Conservation (phyloP, 179 eudicot genomes). For the Carnegiea gigantea region DNA sequence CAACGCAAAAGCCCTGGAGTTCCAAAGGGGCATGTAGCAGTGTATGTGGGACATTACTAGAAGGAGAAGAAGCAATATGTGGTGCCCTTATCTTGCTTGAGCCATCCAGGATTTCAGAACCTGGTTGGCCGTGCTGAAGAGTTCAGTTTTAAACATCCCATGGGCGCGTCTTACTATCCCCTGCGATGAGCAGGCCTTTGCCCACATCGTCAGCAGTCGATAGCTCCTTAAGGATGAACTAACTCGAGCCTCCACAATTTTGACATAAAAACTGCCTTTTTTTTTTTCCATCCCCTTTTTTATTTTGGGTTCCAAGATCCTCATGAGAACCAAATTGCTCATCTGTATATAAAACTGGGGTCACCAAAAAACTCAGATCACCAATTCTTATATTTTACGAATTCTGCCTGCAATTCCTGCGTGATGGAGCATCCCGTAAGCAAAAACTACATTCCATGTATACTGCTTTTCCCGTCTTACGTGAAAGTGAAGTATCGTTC, state of each 20-base stretch:
- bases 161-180: slow-evolving; percentile 44
- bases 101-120: slow-evolving; percentile 39
- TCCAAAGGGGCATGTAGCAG: slow-evolving; percentile 46
- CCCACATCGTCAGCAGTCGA: not conserved
- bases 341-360: not conserved
- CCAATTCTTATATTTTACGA: not conserved
- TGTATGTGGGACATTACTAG: slow-evolving; percentile 45
- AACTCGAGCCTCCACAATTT: not conserved
- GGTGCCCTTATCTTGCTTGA: slow-evolving; percentile 47
- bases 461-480: too few relatives aligned
- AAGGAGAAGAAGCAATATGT: slow-evolving; percentile 39
- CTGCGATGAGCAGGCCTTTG: slow-evolving; percentile 33
- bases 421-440: not conserved
- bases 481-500: not conserved
- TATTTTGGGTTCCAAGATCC: not conserved
- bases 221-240: slow-evolving; percentile 1
- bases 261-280: too few relatives aligned
- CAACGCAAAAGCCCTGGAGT: slow-evolving; percentile 31
- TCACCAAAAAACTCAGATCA: not conserved
- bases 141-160: slow-evolving; percentile 38
- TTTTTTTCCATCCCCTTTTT: not conserved
- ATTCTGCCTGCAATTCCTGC: not conserved
- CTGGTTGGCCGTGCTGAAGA: slow-evolving; percentile 39
- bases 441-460: not conserved
- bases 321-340: not conserved